Base-by-base conservation (phyloP, 1,139 yeast genomes). In the Magnusiomyces suaveolens region DNA sequence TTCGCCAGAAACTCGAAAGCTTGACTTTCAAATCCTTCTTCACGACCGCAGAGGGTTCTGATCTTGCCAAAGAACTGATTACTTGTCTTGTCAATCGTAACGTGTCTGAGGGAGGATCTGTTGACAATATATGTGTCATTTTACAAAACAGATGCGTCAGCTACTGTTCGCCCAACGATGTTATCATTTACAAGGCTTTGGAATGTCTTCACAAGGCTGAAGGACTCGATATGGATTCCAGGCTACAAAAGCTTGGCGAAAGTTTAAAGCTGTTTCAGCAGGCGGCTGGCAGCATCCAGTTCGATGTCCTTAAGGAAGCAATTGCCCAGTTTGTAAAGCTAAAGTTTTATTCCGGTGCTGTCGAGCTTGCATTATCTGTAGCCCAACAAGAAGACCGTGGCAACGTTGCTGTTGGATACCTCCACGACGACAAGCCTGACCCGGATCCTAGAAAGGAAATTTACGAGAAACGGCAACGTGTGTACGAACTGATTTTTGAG, bases 61-160 rank as follows among this genome's bases (percentile, higher is more conserved):
- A 81, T 53, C 75, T 89, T 54, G 82, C 92, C 43, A 87, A 88
- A 66, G 97, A 90, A 64, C 80, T 94, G 48, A 79, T 92, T 51
- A 85, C 96, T 0, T 85, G 96, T 1, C 82, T 94, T 44, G 89
- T 94, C 56, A 90, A 90, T 69, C 84, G 87, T 65, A 87, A 85
- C 60, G 89, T 94, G 58, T 77, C 87, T 48, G 82, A 87, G 62
- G 98, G 98, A n/a, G 94, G 89, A 1, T 85, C 95, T 0, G 92
- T 94, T 52, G 98, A 92, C 66, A 76, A 84, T 53, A 88, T 92
- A 55, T 95, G 97, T 0, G 81, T 84, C 36, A 83, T 94, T 1
- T 74, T 94, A 53, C 96, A 92, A 69, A 94, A 87, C 54, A 83
- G 95, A 60, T 94, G 98, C 73, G 96, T 96, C 1, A 84, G 96